These are phyloP conservation scores for Tylopilus vinaceipallidus DNA, from an alignment of 768 basidiomycete species.

Conservation along the genomic window DNA sequence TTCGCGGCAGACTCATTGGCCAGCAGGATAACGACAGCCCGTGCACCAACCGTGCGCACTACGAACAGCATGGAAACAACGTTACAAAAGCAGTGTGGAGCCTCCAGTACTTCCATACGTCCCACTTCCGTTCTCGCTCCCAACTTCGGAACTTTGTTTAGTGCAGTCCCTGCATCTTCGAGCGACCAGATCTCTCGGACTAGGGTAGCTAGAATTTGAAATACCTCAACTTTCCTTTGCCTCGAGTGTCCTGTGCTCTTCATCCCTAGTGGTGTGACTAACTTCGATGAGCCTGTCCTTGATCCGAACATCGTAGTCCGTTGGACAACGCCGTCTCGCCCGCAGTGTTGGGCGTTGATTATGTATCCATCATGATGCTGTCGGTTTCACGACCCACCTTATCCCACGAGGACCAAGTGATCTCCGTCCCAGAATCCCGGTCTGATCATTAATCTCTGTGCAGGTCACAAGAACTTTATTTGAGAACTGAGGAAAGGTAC, in stretches of 20 bases:
- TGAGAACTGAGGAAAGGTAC: slow-evolving; percentile 4
- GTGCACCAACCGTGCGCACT: slow-evolving; percentile 9
- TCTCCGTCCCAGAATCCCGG: slow-evolving; percentile 21
- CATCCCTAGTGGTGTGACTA: neutral
- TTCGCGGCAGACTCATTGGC: slow-evolving; percentile 11
- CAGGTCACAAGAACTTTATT: slow-evolving; percentile 8
- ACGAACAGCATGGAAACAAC: slow-evolving; percentile 24
- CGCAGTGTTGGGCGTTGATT: slow-evolving; percentile 5
- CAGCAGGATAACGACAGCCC: slow-evolving; percentile 17
- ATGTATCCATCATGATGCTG: slow-evolving; percentile 8
- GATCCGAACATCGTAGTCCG: neutral
- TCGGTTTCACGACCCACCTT: slow-evolving; percentile 27
- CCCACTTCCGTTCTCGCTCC: slow-evolving; percentile 1
- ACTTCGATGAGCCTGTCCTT: neutral
- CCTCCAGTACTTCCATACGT: slow-evolving; percentile 4
- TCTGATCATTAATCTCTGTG: slow-evolving; percentile 14
- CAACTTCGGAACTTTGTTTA: slow-evolving; percentile 14
- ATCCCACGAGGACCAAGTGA: slow-evolving; percentile 27
- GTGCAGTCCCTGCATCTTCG: slow-evolving; percentile 12
- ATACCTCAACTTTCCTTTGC: slow-evolving; percentile 25
- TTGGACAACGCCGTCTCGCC: neutral
- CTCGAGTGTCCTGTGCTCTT: neutral
- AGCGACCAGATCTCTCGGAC: slow-evolving; percentile 18
- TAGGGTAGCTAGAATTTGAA: slow-evolving; percentile 27
- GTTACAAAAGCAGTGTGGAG: slow-evolving; percentile 23